phyloP scores from a whole-genome alignment of 352 stramenopile species.

The Globisporangium ultimum region DNA sequence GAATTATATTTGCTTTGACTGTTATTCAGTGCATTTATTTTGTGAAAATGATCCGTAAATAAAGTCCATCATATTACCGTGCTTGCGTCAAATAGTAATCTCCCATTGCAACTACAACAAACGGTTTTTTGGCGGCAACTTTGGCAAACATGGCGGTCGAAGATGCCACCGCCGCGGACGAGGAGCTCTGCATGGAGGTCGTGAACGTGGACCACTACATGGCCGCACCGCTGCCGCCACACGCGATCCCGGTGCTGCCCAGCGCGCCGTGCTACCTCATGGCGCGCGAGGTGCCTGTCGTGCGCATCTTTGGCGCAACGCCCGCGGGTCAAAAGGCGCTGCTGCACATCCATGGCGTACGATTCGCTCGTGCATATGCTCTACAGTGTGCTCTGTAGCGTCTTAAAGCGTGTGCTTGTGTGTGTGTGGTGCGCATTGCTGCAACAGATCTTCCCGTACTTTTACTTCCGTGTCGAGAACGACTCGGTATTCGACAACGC shows the following conservation, averaged over 20 bases:
- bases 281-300: conserved; percentile 73
- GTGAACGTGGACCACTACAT: conserved; percentile 87
- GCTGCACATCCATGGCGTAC: conserved; percentile 86
- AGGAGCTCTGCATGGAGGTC: conserved; percentile 63
- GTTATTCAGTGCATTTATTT: no score
- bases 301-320: conserved; percentile 89
- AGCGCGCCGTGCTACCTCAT: conserved; percentile 63
- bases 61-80: no score
- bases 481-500: conserved; percentile 66
- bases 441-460: conserved; percentile 80
- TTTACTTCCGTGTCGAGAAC: conserved; percentile 80
- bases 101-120: no score
- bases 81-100: no score
- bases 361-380: conserved; percentile 2
- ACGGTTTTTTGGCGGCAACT: no score
- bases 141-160: no score
- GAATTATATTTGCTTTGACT: no score
- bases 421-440: no score
- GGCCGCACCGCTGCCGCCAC: conserved; percentile 45
- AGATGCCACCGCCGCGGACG: conserved; percentile 10
- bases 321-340: conserved; percentile 88
- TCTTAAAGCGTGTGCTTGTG: background rate
- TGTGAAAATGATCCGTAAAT: no score
- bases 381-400: background rate
- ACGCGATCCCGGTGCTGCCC: conserved; percentile 41